Evolutionary conservation across 495 filamentous ascomycete genomes (phyloP), one percentile per base, ranked within the genome.

Genomic region (Hyphodiscus hymeniophilus): DNA sequence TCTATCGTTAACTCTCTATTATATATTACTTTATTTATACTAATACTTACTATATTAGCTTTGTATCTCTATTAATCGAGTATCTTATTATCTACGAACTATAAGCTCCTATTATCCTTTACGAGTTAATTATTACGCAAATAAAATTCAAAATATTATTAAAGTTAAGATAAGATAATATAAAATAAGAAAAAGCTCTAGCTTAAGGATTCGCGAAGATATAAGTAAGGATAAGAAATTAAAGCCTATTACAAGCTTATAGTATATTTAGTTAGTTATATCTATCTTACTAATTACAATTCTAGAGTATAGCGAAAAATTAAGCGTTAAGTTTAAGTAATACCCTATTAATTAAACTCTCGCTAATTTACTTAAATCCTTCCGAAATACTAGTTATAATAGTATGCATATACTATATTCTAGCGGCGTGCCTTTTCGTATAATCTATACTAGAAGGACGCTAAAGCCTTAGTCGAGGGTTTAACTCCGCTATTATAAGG

Each of bases 91-190:
- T 51, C 48, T 40, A 32, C 48, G n/a, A 51, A 51, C 38, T 45
- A 51, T 40, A 48, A 51, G 42, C 12, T 53, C 38, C 36, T 48
- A 15, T n/a, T 48, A 48, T 53, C 44, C 44, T 53, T 17, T 47
- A 53, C 50, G 50, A 52, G 50, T 52, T 52, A 21, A 24, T 42
- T 15, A 38, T 41, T 35, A 21, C 50, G 44, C 35, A 53, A 53
- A 47, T 32, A 44, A 53, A 48, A 44, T 53, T 47, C 50, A 53
- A 53, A 53, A 48, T 48, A 15, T 48, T 53, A 53, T n/a, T 48
- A 30, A 42, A 53, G 50, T 53, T 44, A 48, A 28, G 50, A 53
- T 53, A 53, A 47, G 44, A 53, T 47, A 38, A 53, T 53, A 53
- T 48, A 36, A 36, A 53, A 53, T 13, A 48, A 24, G 50, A 48